A percentile compares a stretch with the other conserved stretches of the same genome.
These are phyloP conservation scores for Kodamaea arcana DNA, from an alignment of 1,139 yeast genomes.

Conservation along the genomic window DNA sequence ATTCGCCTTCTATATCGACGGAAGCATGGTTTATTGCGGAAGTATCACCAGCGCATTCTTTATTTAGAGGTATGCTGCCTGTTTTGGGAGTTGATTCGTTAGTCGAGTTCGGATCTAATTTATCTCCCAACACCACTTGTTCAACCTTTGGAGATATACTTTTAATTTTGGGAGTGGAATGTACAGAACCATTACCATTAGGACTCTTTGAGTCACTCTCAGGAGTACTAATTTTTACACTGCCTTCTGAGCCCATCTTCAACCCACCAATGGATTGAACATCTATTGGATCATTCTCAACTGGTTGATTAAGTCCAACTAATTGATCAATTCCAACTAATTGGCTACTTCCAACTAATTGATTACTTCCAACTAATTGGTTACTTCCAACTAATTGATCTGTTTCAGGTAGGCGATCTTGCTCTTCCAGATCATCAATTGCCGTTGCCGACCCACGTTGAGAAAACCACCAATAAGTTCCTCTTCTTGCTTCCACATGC, in stretches of 20 bases:
- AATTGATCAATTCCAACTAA: too few relatives aligned
- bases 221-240: not conserved
- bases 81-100: not conserved
- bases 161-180: not conserved
- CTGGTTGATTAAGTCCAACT: too few relatives aligned
- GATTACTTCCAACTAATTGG: too few relatives aligned
- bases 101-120: not conserved
- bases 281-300: not conserved
- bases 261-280: not conserved
- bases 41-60: not conserved
- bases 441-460: not conserved
- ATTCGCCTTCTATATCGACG: not conserved
- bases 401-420: too few relatives aligned
- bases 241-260: not conserved
- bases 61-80: not conserved
- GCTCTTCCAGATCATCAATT: not conserved
- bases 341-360: too few relatives aligned
- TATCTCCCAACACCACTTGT: not conserved
- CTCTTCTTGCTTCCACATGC: not conserved
- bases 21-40: not conserved
- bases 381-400: too few relatives aligned
- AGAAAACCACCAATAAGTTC: constrained; percentile 6
- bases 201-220: not conserved
- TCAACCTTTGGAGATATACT: not conserved
- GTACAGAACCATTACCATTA: not conserved